These are phyloP conservation scores for Neurospora sp. DNA, from an alignment of 495 filamentous ascomycete species.

Conservation along the genomic window DNA sequence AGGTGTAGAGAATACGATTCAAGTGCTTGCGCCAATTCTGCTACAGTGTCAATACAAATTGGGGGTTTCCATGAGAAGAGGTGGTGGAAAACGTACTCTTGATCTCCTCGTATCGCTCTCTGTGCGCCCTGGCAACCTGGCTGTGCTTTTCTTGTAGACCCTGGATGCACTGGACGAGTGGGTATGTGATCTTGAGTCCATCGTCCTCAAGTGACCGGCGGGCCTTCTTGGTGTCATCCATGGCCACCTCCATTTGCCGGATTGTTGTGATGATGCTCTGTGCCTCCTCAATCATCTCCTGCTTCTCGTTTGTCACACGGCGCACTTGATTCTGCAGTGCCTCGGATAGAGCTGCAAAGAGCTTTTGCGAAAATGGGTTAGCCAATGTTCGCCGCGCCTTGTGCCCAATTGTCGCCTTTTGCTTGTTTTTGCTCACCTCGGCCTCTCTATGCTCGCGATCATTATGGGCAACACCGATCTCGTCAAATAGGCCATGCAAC, in stretches of 20 bases:
- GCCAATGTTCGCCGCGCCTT: not conserved
- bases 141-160: slow-evolving; percentile 76
- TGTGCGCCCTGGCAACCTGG: slow-evolving; percentile 68
- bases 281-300: slow-evolving; percentile 77
- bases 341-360: slow-evolving; percentile 79
- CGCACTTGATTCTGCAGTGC: slow-evolving; percentile 78
- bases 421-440: slow-evolving; percentile 45
- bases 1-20: slow-evolving; percentile 93
- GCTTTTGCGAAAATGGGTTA: slow-evolving; percentile 34
- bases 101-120: slow-evolving; percentile 85
- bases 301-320: slow-evolving; percentile 74
- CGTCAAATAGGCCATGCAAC: slow-evolving; percentile 88
- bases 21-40: slow-evolving; percentile 86
- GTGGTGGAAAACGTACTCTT: slow-evolving; percentile 55
- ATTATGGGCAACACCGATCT: slow-evolving; percentile 84
- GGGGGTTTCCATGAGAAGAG: not conserved
- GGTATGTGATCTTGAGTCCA: slow-evolving; percentile 65
- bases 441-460: slow-evolving; percentile 81
- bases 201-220: slow-evolving; percentile 46
- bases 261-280: slow-evolving; percentile 73
- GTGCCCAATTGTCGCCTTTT: not conserved
- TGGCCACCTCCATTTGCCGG: slow-evolving; percentile 83
- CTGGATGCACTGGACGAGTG: slow-evolving; percentile 67
- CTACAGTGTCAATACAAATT: slow-evolving; percentile 5
- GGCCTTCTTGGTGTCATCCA: slow-evolving; percentile 62